Base-by-base conservation (phyloP, 78 protist genomes). In the Dictyostelium citrinum region DNA sequence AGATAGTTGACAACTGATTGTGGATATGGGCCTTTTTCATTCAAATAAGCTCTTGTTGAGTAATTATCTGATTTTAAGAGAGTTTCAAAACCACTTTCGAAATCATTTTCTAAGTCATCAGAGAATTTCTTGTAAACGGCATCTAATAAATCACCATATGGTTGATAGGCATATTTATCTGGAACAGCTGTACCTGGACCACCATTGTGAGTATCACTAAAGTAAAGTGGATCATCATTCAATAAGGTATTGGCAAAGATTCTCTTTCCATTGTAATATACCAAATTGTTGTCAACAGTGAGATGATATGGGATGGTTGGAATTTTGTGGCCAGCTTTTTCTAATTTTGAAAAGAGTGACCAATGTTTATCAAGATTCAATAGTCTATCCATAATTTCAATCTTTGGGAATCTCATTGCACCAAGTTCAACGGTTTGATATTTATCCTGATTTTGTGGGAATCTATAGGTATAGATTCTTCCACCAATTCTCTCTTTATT, bases 401-500 rank as follows among this genome's bases (percentile, higher is more conserved):
- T 68, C 33, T 31, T 71, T 46, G 90, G 90, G 64, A 71, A 45
- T 22, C 90, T 10, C 90, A 83, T 83, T n/a, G 90, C 90, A 46
- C 90, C 90, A 22, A 83, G 22, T 31, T 83, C 90, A 67, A 83
- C 90, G 51, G 74, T 70, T 31, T 68, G 67, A n/a, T 29, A 49
- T 31, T 37, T 12, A 33, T 71, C 43, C 20, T 71, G 41, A n/a
- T 37, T n/a, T n/a, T 74, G 46, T 74, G 81, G 55, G 41, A n/a
- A 74, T 37, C 81, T 37, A 9, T 74, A 74, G 31, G 90, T 83
- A 5, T 71, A 37, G 22, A 71, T 67, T 55, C 90, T 75, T 33
- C 90, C 90, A 33, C 90, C 90, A 46, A 71, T 7, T 22, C 90
- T 24, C 3, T 41, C 74, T 49, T n/a, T n/a, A 24, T 71, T 83